Evolutionary conservation across 371 early-diverging fungal genomes (phyloP).

Genomic region (Mortierella sp.): DNA sequence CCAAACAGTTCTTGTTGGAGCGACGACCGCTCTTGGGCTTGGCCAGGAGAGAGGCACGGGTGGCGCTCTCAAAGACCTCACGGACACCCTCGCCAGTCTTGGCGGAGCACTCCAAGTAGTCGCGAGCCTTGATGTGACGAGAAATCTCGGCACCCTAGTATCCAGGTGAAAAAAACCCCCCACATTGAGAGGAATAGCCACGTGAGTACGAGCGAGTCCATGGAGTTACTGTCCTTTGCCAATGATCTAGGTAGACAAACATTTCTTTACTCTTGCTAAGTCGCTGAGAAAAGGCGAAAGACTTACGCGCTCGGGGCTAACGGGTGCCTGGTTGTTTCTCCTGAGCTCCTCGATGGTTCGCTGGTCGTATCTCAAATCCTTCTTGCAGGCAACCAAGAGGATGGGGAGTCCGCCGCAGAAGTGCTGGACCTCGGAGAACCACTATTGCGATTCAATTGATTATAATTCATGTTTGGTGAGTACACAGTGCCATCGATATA

Average conservation of each 20-base stretch:
- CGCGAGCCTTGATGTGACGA: constrained; percentile 87
- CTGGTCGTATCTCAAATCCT: constrained; percentile 90
- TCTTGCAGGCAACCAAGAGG: constrained; percentile 92
- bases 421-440: constrained; percentile 94
- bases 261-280: no score
- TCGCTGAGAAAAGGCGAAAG: neutral
- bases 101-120: constrained; percentile 97
- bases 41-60: constrained; percentile 86
- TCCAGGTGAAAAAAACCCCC: neutral
- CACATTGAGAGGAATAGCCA: no score
- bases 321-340: constrained; percentile 85
- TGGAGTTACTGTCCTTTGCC: no score
- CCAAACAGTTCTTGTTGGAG: constrained; percentile 66
- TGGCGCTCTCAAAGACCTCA: constrained; percentile 95
- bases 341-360: constrained; percentile 81
- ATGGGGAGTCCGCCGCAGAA: constrained; percentile 92
- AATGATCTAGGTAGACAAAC: no score
- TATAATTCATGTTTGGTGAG: neutral
- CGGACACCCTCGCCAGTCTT: constrained; percentile 92
- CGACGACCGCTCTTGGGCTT: constrained; percentile 50
- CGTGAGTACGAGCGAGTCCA: no score
- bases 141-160: constrained; percentile 79
- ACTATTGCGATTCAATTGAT: constrained; percentile 64
- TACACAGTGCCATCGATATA: neutral
- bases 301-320: constrained; percentile 83